Percentiles rank a stretch among this genome's conserved stretches.
Conservation (phyloP, 805 yeast genomes). For the Saturnispora saitoi region DNA sequence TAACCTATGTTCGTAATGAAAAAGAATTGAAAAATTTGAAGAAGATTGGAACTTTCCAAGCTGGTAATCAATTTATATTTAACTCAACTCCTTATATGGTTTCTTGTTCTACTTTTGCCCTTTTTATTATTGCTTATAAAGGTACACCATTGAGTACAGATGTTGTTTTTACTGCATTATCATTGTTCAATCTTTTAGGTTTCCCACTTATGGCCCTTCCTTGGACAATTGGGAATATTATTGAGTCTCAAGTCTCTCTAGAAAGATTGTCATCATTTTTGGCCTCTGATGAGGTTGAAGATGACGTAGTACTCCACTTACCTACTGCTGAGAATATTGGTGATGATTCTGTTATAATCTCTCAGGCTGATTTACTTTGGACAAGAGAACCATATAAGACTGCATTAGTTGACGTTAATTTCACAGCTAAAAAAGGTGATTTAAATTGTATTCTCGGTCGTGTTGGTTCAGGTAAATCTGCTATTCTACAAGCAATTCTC, state of each 20-base stretch:
- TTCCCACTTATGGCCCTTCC: slow-evolving; percentile 94
- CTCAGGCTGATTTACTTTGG: slow-evolving; percentile 71
- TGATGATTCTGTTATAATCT: slow-evolving; percentile 56
- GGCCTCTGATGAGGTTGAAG: slow-evolving; percentile 69
- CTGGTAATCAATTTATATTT: slow-evolving; percentile 69
- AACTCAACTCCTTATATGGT: slow-evolving; percentile 83
- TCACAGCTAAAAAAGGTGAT: slow-evolving; percentile 43
- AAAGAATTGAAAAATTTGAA: slow-evolving; percentile 72
- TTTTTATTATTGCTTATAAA: slow-evolving; percentile 48
- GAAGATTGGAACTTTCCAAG: slow-evolving; percentile 63
- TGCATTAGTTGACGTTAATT: slow-evolving; percentile 42
- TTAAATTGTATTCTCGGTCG: slow-evolving; percentile 56
- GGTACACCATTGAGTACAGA: slow-evolving; percentile 73
- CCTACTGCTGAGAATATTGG: slow-evolving; percentile 45
- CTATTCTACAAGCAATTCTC: slow-evolving; percentile 43
- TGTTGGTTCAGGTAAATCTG: slow-evolving; percentile 63
- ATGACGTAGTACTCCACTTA: slow-evolving; percentile 47
- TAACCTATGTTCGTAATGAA: slow-evolving; percentile 78
- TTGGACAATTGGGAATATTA: slow-evolving; percentile 72
- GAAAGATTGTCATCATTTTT: slow-evolving; percentile 68
- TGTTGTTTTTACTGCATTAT: slow-evolving; percentile 82
- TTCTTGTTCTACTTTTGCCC: slow-evolving; percentile 80
- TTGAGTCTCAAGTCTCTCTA: slow-evolving; percentile 84
- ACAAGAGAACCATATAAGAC: slow-evolving; percentile 60
- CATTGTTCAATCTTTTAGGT: slow-evolving; percentile 77